phyloP scores from a whole-genome alignment of 2,329 filamentous ascomycete species.

The Botrytis sinoallii region DNA sequence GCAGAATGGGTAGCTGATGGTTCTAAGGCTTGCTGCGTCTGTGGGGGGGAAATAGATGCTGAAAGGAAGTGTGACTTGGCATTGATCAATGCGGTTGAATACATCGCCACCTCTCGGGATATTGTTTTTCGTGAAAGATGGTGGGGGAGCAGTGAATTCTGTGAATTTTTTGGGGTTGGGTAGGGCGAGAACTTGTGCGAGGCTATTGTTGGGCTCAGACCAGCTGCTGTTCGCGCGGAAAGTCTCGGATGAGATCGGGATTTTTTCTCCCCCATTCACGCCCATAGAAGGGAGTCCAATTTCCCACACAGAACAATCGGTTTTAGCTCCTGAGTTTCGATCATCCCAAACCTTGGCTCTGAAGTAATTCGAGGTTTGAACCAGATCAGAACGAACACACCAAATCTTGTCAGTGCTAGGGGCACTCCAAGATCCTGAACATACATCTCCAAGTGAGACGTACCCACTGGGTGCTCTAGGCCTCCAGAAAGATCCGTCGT shows the following conservation, averaged over 20 bases:
- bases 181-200: not conserved
- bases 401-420: not conserved
- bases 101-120: not conserved
- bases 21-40: not conserved
- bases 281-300: not conserved
- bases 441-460: conserved; percentile 4
- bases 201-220: not conserved
- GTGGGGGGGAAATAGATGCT: not conserved
- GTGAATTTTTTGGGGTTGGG: not conserved
- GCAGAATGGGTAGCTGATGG: not conserved
- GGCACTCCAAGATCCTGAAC: not conserved
- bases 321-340: not conserved
- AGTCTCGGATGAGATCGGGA: not conserved
- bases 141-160: not conserved
- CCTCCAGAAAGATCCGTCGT: not conserved
- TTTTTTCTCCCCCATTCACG: not conserved
- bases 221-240: not conserved
- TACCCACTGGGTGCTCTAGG: not conserved
- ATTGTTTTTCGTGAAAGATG: not conserved
- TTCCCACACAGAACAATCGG: not conserved
- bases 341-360: not conserved
- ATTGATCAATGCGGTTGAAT: not conserved
- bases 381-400: conserved; percentile 1
- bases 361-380: not conserved
- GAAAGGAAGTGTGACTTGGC: not conserved